Evolutionary conservation across 305 asterid genomes (phyloP).

Genomic region (Petunia hybrid): DNA sequence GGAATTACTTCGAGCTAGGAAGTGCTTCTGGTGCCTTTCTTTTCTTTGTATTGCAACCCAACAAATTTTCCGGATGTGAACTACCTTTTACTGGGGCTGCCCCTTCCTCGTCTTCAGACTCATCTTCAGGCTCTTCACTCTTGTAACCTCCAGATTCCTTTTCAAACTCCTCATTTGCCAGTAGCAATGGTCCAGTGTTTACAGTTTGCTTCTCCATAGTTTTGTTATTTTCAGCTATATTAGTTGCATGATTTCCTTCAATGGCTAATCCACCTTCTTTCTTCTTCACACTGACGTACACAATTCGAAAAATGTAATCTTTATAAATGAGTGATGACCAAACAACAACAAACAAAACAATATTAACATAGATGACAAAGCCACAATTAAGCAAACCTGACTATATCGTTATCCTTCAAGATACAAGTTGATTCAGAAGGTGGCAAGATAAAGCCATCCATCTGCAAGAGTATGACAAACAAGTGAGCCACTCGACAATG

Average conservation of each 20-base stretch:
- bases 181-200: conserved; percentile 53
- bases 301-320: not conserved
- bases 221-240: conserved; percentile 49
- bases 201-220: conserved; percentile 55
- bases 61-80: conserved; percentile 38
- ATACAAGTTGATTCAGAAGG: conserved; percentile 74
- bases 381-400: conserved; percentile 59
- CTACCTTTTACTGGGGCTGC: conserved; percentile 36
- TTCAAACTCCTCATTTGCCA: conserved; percentile 72
- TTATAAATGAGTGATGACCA: conserved; percentile 4
- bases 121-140: conserved; percentile 61
- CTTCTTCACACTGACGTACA: conserved; percentile 67
- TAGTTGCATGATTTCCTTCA: conserved; percentile 50
- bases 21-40: conserved; percentile 71
- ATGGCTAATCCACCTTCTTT: conserved; percentile 50
- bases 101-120: conserved; percentile 43
- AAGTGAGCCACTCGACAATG: not conserved
- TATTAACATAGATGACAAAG: not conserved
- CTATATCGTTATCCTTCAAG: conserved; percentile 68
- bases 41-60: conserved; percentile 55
- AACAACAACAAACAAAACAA: not conserved
- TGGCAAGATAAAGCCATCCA: conserved; percentile 80
- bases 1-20: conserved; percentile 54
- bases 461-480: conserved; percentile 51
- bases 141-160: conserved; percentile 67